phyloP scores from a whole-genome alignment of 768 basidiomycete species.

The Obba rivulosa region DNA sequence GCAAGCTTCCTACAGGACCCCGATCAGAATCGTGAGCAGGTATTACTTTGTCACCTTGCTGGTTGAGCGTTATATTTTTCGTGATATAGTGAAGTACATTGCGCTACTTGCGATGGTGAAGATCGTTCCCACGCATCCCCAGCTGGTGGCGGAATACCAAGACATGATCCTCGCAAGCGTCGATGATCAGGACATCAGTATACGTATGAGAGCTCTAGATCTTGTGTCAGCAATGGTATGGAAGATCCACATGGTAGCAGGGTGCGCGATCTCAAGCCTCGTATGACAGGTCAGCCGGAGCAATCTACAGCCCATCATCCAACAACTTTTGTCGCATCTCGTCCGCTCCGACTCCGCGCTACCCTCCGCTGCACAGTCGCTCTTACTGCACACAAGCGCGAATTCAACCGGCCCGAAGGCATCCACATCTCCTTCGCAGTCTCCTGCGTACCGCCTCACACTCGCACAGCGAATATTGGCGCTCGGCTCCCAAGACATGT shows the following conservation, averaged over 20 bases:
- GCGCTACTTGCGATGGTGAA: conserved; percentile 92
- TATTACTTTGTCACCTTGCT: not conserved
- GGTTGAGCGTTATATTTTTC: conserved; percentile 1
- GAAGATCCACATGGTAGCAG: not conserved
- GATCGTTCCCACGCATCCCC: conserved; percentile 88
- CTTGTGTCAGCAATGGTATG: conserved; percentile 87
- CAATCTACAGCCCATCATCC: conserved; percentile 86
- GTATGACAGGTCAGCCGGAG: conserved; percentile 65
- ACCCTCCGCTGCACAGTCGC: conserved; percentile 51
- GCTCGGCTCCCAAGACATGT: conserved; percentile 82
- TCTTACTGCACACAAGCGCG: conserved; percentile 42
- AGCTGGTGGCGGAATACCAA: conserved; percentile 88
- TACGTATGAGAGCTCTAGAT: conserved; percentile 93
- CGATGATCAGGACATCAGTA: conserved; percentile 91
- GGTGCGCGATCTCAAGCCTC: not conserved
- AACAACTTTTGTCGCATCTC: conserved; percentile 85
- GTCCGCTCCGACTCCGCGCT: conserved; percentile 50
- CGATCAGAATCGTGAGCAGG: conserved; percentile 86
- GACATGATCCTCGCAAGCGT: conserved; percentile 86
- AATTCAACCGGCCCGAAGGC: conserved; percentile 16
- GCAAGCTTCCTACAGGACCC: conserved; percentile 86
- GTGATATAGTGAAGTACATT: conserved; percentile 87
- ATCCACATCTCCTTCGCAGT: conserved; percentile 53
- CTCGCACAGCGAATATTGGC: conserved; percentile 78
- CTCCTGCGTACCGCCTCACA: conserved; percentile 80